Evolutionary conservation across 139 green algal genomes (phyloP).

Genomic region (Haematococcus lacustris): DNA sequence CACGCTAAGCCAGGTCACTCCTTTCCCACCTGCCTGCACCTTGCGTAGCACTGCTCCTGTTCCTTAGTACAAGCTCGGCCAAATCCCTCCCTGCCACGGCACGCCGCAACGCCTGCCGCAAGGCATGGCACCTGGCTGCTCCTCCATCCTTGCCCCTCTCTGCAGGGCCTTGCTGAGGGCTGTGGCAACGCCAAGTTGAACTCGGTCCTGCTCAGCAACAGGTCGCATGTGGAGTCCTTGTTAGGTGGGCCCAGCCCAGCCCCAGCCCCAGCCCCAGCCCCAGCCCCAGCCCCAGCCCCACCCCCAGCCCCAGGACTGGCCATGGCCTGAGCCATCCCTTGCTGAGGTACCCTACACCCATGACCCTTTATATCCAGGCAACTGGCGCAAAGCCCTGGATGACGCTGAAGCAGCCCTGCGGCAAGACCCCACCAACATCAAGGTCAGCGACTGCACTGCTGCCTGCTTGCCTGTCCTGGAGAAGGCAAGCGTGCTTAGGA

Average conservation of each 20-base stretch:
- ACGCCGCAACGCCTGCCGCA: too few species aligned
- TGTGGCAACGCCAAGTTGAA: constrained; percentile 7
- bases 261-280: neutral
- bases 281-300: too few species aligned
- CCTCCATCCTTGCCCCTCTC: too few species aligned
- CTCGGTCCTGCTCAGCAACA: constrained; percentile 55
- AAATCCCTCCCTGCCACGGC: too few species aligned
- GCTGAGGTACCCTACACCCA: neutral
- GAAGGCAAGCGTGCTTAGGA: too few species aligned
- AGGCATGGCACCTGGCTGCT: too few species aligned
- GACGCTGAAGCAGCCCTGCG: neutral
- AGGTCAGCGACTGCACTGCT: constrained; percentile 34
- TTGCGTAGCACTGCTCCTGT: too few species aligned
- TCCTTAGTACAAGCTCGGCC: too few species aligned
- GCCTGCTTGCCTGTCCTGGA: neutral
- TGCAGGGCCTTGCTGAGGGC: constrained; percentile 4
- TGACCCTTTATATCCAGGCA: constrained; percentile 34
- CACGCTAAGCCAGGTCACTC: too few species aligned
- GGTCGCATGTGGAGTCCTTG: constrained; percentile 70
- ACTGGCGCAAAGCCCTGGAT: constrained; percentile 48
- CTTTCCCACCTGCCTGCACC: too few species aligned
- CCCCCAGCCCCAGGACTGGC: too few species aligned
- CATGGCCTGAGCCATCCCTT: neutral
- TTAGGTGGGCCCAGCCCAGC: constrained; percentile 33
- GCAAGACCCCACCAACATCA: constrained; percentile 35